phyloP scores from a whole-genome alignment of 2,329 filamentous ascomycete species.

The Phialocephala subalpina region DNA sequence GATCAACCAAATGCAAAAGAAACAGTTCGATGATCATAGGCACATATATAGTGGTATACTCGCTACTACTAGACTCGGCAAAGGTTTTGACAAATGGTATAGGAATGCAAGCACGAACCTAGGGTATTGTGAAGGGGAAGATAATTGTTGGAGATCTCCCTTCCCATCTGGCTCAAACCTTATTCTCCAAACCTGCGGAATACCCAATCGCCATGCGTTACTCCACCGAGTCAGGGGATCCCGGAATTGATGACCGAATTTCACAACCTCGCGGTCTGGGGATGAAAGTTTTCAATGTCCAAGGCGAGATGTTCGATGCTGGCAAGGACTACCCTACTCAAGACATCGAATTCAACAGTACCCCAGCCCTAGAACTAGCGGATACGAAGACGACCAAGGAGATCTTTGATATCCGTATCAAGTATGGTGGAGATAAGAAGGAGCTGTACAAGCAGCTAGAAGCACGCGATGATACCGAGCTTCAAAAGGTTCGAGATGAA shows the following conservation, averaged over 20 bases:
- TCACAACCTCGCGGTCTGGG: conserved; percentile 55
- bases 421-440: conserved; percentile 46
- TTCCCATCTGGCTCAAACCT: conserved; percentile 51
- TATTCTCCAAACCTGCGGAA: conserved; percentile 44
- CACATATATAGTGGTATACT: conserved; percentile 44
- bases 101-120: conserved; percentile 55
- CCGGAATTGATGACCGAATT: conserved; percentile 50
- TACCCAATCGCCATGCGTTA: conserved; percentile 48
- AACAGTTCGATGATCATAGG: conserved; percentile 51
- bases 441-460: conserved; percentile 53
- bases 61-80: neutral
- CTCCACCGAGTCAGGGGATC: conserved; percentile 48
- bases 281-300: conserved; percentile 59
- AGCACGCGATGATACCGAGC: conserved; percentile 45
- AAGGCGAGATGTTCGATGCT: conserved; percentile 50
- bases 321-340: conserved; percentile 45
- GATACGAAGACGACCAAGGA: conserved; percentile 54
- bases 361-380: conserved; percentile 54
- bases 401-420: conserved; percentile 51
- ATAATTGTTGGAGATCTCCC: conserved; percentile 53
- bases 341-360: conserved; percentile 58
- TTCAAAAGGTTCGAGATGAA: conserved; percentile 50
- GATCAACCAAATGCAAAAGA: conserved; percentile 54
- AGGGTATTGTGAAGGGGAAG: conserved; percentile 56
- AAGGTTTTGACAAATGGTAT: neutral